Evolutionary conservation across 2,329 filamentous ascomycete species (phyloP), one percentile per base, ranked within the genome.

Genomic region (Hypoxylon sp.): DNA sequence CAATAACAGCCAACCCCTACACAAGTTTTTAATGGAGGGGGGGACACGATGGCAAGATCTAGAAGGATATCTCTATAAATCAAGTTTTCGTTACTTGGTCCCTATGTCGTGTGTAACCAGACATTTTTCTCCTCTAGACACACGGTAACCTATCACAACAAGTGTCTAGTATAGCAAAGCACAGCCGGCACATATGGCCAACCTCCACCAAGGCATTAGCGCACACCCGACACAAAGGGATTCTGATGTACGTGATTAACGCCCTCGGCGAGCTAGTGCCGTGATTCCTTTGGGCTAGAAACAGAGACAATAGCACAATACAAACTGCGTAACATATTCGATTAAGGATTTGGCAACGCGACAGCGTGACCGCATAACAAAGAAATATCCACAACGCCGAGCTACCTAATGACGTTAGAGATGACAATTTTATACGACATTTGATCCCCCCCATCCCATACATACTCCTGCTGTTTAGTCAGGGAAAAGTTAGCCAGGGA

Each of bases 331-430:
- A 26, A 26, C 7, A 13, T 43, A 24, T 7, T 46, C 6, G 8
- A 24, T 19, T 19, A 15, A 28, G 6, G 8, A 46, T n/a, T 22
- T 26, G 20, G 20, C 37, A 39, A 4, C 28, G 4, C n/a, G 13
- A 34, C 22, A 39, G 37, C 17, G 24, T 48, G 24, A 39, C 37
- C 11, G 30, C 24, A 34, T 41, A 22, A 49, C 47, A 28, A 51
- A 56, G 46, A 19, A 22, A 54, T 32, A 52, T 17, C 37, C n/a
- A 50, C 28, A 59, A 55, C 39, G 53, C 56, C 44, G 54, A 39
- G 39, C 41, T 49, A 32, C 49, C 41, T 49, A 59, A 39, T 7
- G 4, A 26, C 24, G 24, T 26, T 34, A 19, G 43, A 56, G 24
- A 22, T 46, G 43, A 50, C 37, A 44, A 34, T 44, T 39, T 59